Evolutionary conservation across 2,329 filamentous ascomycete genomes (phyloP).

Genomic region (Fusarium setosum): DNA sequence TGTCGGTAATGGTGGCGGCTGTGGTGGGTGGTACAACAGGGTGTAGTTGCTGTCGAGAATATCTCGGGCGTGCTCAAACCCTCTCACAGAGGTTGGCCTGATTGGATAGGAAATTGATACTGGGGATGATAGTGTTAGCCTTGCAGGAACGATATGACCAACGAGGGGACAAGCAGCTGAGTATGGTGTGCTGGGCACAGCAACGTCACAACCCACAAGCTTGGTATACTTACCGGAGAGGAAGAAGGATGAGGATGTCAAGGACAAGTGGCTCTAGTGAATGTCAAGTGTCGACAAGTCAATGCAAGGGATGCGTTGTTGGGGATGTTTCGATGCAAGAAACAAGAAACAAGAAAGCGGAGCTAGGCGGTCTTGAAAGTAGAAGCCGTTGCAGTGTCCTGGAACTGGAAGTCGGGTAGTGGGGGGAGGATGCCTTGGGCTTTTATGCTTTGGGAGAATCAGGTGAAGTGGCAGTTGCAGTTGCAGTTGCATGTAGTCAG

Average conservation of each 20-base stretch:
- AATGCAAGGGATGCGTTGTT: no score
- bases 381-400: slow-evolving; percentile 12
- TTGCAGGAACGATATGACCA: slow-evolving; percentile 31
- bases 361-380: slow-evolving; percentile 1
- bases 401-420: background rate
- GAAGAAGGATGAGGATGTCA: no score
- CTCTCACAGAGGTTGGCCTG: slow-evolving; percentile 37
- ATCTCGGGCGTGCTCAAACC: slow-evolving; percentile 26
- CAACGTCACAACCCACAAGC: slow-evolving; percentile 20
- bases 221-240: slow-evolving; percentile 22
- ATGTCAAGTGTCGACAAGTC: slow-evolving; percentile 10
- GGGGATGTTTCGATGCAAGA: slow-evolving; percentile 1
- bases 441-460: slow-evolving; percentile 32
- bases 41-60: slow-evolving; percentile 32
- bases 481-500: slow-evolving; percentile 22
- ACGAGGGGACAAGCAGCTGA: slow-evolving; percentile 9
- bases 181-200: slow-evolving; percentile 11
- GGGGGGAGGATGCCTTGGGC: slow-evolving; percentile 18
- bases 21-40: slow-evolving; percentile 26
- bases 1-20: slow-evolving; percentile 32
- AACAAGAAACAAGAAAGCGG: background rate
- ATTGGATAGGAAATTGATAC: slow-evolving; percentile 36
- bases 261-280: background rate
- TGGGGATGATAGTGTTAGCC: slow-evolving; percentile 37
- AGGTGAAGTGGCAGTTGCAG: slow-evolving; percentile 11